Evolutionary conservation across 805 yeast species (phyloP).

Genomic region (Ogataea corticis): DNA sequence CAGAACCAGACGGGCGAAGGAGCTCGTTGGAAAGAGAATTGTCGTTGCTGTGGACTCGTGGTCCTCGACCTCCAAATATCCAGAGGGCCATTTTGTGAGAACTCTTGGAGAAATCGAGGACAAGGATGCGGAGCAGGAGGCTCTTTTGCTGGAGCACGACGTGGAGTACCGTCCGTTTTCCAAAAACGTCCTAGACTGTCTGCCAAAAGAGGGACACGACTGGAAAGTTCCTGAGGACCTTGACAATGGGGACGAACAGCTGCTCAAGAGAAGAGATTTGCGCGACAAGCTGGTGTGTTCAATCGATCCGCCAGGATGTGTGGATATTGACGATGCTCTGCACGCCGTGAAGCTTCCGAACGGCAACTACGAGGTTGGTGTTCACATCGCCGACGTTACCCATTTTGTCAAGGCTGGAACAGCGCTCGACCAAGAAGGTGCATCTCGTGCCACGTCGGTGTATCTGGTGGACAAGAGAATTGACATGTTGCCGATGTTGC

Average conservation of each 20-base stretch:
- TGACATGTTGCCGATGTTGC: slow-evolving; percentile 94
- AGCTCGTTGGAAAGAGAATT: slow-evolving; percentile 83
- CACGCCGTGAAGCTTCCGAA: slow-evolving; percentile 85
- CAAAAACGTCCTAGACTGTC: slow-evolving; percentile 84
- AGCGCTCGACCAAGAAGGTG: slow-evolving; percentile 92
- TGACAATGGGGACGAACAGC: slow-evolving; percentile 52
- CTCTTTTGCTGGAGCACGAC: slow-evolving; percentile 88
- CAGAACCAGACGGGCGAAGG: slow-evolving; percentile 81
- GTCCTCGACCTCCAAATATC: slow-evolving; percentile 81
- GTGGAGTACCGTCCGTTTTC: slow-evolving; percentile 96
- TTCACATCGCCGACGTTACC: slow-evolving; percentile 98
- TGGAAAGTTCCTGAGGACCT: slow-evolving; percentile 83
- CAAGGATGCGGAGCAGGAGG: slow-evolving; percentile 95
- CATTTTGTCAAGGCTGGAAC: slow-evolving; percentile 94
- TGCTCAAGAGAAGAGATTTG: slow-evolving; percentile 73
- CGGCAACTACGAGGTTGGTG: slow-evolving; percentile 97
- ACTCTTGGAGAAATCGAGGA: slow-evolving; percentile 88
- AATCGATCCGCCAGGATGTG: slow-evolving; percentile 97
- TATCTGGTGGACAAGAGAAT: slow-evolving; percentile 97
- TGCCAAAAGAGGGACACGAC: slow-evolving; percentile 89
- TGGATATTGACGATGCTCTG: slow-evolving; percentile 97
- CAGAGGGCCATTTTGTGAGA: slow-evolving; percentile 94
- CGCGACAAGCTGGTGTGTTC: slow-evolving; percentile 90
- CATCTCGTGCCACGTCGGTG: slow-evolving; percentile 95
- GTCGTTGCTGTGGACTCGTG: slow-evolving; percentile 92